Evolutionary conservation across 768 basidiomycete genomes (phyloP), one percentile per base, ranked within the genome.

Genomic region (Calocybe indica): DNA sequence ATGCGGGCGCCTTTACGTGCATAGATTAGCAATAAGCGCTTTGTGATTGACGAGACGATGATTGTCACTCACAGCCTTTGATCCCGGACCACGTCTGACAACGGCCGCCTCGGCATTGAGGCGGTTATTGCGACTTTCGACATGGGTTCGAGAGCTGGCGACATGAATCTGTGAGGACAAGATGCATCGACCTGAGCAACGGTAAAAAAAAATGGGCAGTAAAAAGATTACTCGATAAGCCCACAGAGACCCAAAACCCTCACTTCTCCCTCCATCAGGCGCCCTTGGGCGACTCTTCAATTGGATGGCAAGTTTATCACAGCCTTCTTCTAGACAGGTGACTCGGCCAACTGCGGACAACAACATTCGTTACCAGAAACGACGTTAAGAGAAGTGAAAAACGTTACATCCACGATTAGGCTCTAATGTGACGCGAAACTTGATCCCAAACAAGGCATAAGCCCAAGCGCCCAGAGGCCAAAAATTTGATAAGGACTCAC

Each of bases 261-360:
- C 64, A 12, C 43, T 45, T 51, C 57, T 58, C 9, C 77, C 75
- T n/a, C 74, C 72, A 57, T 75, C 74, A 4, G 52, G 47, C 1
- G 50, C 50, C 30, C 55, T 60, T 12, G 54, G 40, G 43, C 66
- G 65, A 33, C 52, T 50, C 5, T 49, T 52, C 33, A 80, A 63
- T 3, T 60, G 41, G 28, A 79, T 66, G 11, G 48, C 38, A 37
- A 58, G 45, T 37, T 34, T 42, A 14, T 65, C 55, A 55, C 79
- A 80, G 6, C 68, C 70, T n/a, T 65, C 54, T 56, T 79, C 75
- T n/a, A 74, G 58, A 50, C 79, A 80, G 6, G 59, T 64, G 12
- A 73, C 56, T 12, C 52, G 50, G 13, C 76, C 78, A 54, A 61
- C 78, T 80, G 43, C 40, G 37, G 3, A 34, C 29, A 9, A 7